Evolutionary conservation across 192 early-diverging fungal genomes (phyloP).

Genomic region (Coemansia sp.): DNA sequence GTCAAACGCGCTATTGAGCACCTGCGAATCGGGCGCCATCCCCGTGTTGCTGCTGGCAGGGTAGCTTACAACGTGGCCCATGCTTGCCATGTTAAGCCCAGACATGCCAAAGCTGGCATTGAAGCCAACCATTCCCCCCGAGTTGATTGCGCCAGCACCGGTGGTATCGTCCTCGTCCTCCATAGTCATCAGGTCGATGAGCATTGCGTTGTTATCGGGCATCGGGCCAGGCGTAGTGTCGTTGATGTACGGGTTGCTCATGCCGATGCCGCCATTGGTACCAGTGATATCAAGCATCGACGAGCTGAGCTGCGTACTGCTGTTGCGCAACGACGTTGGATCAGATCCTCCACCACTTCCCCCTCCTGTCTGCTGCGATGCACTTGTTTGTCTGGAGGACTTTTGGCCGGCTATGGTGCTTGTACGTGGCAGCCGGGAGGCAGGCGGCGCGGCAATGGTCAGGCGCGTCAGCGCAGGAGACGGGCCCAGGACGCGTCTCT

Average conservation of each 20-base stretch:
- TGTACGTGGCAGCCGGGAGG: slow-evolving; percentile 47
- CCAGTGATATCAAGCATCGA: slow-evolving; percentile 34
- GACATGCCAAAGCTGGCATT: slow-evolving; percentile 53
- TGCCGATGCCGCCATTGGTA: slow-evolving; percentile 16
- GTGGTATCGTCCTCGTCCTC: slow-evolving; percentile 43
- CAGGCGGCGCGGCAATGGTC: slow-evolving; percentile 43
- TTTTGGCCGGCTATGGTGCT: slow-evolving; percentile 3
- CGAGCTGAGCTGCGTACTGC: slow-evolving; percentile 39
- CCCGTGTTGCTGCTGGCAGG: background rate
- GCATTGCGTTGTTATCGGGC: slow-evolving; percentile 41
- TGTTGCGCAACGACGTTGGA: slow-evolving; percentile 17
- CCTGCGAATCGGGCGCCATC: slow-evolving; percentile 33
- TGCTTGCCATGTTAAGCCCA: slow-evolving; percentile 45
- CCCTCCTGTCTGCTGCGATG: background rate
- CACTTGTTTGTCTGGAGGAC: slow-evolving; percentile 10
- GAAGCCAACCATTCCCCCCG: slow-evolving; percentile 56
- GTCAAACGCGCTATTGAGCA: slow-evolving; percentile 54
- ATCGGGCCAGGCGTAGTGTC: slow-evolving; percentile 35
- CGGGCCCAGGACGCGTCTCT: slow-evolving; percentile 46
- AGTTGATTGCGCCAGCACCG: slow-evolving; percentile 24
- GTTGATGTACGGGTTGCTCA: slow-evolving; percentile 57
- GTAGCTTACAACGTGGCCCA: background rate
- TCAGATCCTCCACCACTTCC: background rate
- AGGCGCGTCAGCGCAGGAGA: slow-evolving; percentile 50
- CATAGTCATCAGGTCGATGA: slow-evolving; percentile 56